phyloP scores from a whole-genome alignment of 1,284 basidiomycete species.

The Sphagnurus paluster region DNA sequence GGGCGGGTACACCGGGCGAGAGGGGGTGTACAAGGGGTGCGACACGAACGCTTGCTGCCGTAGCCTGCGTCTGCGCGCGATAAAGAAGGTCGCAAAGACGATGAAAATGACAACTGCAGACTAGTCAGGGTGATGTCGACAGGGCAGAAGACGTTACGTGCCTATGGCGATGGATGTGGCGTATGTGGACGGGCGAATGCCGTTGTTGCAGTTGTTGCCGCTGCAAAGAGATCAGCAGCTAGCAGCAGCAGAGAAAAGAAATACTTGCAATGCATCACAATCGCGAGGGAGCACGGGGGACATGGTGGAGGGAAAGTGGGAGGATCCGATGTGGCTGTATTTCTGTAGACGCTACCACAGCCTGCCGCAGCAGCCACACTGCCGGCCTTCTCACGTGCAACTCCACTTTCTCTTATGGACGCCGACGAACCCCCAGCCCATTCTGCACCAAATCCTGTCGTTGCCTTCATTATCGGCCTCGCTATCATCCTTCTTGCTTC shows the following conservation, averaged over 20 bases:
- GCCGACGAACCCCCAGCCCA: slow-evolving; percentile 6
- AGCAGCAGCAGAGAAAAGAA: not conserved
- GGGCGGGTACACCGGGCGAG: not conserved
- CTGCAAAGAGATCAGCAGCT: not conserved
- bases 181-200: slow-evolving; percentile 11
- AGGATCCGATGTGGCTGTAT: too few relatives aligned
- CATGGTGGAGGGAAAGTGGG: not conserved
- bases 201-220: slow-evolving; percentile 6
- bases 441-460: slow-evolving; percentile 48
- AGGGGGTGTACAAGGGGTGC: not conserved
- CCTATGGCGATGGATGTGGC: slow-evolving; percentile 9
- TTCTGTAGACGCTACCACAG: too few relatives aligned
- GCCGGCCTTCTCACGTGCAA: not conserved
- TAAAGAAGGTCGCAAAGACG: slow-evolving; percentile 1
- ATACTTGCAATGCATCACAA: slow-evolving; percentile 7
- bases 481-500: slow-evolving; percentile 77
- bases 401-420: slow-evolving; percentile 9
- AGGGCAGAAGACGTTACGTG: not conserved
- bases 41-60: not conserved
- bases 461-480: slow-evolving; percentile 80
- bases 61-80: slow-evolving; percentile 4
- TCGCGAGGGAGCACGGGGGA: slow-evolving; percentile 2
- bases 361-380: not conserved
- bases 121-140: not conserved
- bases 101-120: slow-evolving; percentile 1